phyloP scores from a whole-genome alignment of 495 filamentous ascomycete species.

The Penicillium nucicola region DNA sequence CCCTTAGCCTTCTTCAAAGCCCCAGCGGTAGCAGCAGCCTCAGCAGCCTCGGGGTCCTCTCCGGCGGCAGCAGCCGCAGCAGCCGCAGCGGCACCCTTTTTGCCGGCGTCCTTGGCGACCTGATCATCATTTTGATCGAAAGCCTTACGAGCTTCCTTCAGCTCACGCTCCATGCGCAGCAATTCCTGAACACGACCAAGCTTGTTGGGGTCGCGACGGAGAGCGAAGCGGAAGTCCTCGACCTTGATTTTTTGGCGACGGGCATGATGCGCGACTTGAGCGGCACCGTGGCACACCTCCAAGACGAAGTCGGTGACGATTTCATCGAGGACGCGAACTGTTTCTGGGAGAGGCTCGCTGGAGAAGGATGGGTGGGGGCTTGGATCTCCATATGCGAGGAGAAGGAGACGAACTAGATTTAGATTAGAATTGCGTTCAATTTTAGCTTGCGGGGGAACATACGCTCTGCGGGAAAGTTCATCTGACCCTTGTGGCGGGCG shows the following conservation, averaged over 20 bases:
- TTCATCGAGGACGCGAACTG: constrained; percentile 84
- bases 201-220: constrained; percentile 78
- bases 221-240: constrained; percentile 92
- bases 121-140: constrained; percentile 57
- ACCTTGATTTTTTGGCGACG: constrained; percentile 94
- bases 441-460: constrained; percentile 20
- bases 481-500: constrained; percentile 81
- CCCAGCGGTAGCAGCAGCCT: constrained; percentile 20
- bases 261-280: constrained; percentile 73
- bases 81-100: constrained; percentile 24
- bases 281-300: constrained; percentile 84
- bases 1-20: constrained; percentile 37
- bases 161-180: constrained; percentile 72
- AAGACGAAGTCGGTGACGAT: constrained; percentile 90
- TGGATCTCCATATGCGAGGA: constrained; percentile 83
- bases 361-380: constrained; percentile 41
- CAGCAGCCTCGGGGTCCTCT: constrained; percentile 15
- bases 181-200: constrained; percentile 88
- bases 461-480: constrained; percentile 85
- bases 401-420: constrained; percentile 65
- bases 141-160: constrained; percentile 72
- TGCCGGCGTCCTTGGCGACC: constrained; percentile 42
- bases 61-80: constrained; percentile 7
- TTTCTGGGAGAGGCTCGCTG: constrained; percentile 68
- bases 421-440: constrained; percentile 1